Conservation (phyloP, 306 rosid genomes). For the Acacia acuminata region DNA sequence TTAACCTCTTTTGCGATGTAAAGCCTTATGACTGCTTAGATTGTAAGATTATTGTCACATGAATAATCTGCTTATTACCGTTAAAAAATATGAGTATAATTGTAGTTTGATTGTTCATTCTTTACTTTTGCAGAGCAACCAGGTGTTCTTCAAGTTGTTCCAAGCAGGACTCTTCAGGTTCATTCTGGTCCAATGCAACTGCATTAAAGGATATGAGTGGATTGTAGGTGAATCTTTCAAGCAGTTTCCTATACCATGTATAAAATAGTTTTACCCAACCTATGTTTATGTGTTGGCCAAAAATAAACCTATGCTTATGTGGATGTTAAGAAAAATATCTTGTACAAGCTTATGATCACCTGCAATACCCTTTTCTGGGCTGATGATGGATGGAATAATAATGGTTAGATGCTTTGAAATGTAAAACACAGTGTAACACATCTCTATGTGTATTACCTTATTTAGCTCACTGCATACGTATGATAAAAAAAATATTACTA, state of each 20-base stretch:
- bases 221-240: conserved; percentile 8
- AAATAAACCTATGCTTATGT: too few species aligned
- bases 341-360: background rate
- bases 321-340: conserved; percentile 13
- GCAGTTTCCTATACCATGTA: conserved; percentile 25
- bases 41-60: conserved; percentile 4
- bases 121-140: conserved; percentile 67
- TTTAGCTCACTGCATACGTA: background rate
- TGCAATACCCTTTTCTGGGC: background rate
- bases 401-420: conserved; percentile 4
- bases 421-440: background rate
- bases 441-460: background rate
- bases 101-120: background rate
- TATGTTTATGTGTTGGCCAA: background rate
- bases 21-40: background rate
- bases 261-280: conserved; percentile 23
- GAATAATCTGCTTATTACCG: background rate
- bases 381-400: background rate
- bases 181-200: conserved; percentile 55
- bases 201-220: conserved; percentile 22
- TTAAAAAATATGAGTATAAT: background rate
- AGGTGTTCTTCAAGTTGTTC: conserved; percentile 93
- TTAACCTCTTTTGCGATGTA: conserved; percentile 1
- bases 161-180: conserved; percentile 61
- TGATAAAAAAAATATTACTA: background rate